These are phyloP conservation scores for Geotrichum ghanense DNA, from an alignment of 805 yeast genomes.

Conservation along the genomic window DNA sequence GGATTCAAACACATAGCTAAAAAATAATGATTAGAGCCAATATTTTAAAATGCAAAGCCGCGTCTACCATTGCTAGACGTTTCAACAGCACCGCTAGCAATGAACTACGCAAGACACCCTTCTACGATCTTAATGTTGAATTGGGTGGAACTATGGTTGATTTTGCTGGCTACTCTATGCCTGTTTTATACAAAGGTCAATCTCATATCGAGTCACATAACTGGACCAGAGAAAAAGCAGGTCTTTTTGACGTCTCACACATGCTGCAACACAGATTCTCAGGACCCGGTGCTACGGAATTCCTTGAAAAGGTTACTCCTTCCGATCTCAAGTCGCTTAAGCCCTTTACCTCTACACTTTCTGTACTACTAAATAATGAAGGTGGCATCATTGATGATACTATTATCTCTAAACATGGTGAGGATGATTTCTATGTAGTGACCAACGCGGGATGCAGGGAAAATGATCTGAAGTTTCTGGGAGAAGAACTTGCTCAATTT, in stretches of 20 bases:
- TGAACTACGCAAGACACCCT: conserved; percentile 47
- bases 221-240: conserved; percentile 84
- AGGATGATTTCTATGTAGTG: conserved; percentile 67
- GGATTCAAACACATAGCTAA: no score
- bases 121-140: conserved; percentile 66
- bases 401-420: conserved; percentile 73
- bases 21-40: background rate
- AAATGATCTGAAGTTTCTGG: conserved; percentile 60
- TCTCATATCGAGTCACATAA: conserved; percentile 85
- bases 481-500: conserved; percentile 33
- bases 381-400: conserved; percentile 94
- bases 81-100: conserved; percentile 7
- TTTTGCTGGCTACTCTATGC: conserved; percentile 95
- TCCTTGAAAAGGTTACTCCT: conserved; percentile 80
- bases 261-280: conserved; percentile 82
- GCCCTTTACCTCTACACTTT: conserved; percentile 55
- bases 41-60: background rate
- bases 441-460: conserved; percentile 94
- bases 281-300: conserved; percentile 56
- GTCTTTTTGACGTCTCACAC: conserved; percentile 92
- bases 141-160: conserved; percentile 88
- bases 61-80: background rate
- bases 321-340: conserved; percentile 55
- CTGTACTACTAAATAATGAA: conserved; percentile 58
- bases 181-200: conserved; percentile 76